These are phyloP conservation scores for Leccinum ochraceum DNA, from an alignment of 768 basidiomycete species.

Conservation along the genomic window DNA sequence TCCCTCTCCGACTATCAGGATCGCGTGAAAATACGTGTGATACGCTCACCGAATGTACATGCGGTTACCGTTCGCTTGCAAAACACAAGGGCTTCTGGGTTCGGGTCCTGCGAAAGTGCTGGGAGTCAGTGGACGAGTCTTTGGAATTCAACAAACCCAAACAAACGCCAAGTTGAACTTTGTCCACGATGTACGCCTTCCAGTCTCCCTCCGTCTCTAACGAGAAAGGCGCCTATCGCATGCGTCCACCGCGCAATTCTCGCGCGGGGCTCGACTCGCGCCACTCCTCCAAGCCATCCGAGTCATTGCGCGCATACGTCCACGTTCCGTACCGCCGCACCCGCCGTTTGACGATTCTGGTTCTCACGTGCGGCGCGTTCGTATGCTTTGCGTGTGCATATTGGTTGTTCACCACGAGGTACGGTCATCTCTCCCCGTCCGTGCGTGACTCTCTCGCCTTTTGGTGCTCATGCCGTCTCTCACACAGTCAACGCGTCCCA, in stretches of 20 bases:
- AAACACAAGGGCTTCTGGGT: too few species aligned
- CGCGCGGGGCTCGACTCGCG: conserved; percentile 21
- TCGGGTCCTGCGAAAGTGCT: too few species aligned
- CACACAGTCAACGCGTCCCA: conserved; percentile 21
- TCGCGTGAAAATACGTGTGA: too few species aligned
- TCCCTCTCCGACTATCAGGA: too few species aligned
- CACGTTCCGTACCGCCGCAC: conserved; percentile 28
- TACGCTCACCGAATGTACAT: too few species aligned
- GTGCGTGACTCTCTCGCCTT: conserved; percentile 20
- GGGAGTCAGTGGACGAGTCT: too few species aligned
- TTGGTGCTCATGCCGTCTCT: conserved; percentile 18
- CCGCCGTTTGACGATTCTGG: conserved; percentile 42
- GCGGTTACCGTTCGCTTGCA: too few species aligned
- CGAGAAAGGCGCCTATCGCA: conserved; percentile 67
- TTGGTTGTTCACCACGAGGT: conserved; percentile 67
- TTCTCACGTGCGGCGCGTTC: conserved; percentile 50
- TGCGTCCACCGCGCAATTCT: conserved; percentile 46
- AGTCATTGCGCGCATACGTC: conserved; percentile 1
- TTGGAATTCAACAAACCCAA: conserved; percentile 4
- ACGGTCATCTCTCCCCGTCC: conserved; percentile 32
- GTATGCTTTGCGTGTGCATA: conserved; percentile 61
- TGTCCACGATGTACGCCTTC: conserved; percentile 21
- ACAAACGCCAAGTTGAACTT: conserved; percentile 5
- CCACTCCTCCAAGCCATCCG: conserved; percentile 14
- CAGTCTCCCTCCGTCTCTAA: conserved; percentile 64